Conservation (phyloP, 2,329 filamentous ascomycete species). For the Botrytis medusae region DNA sequence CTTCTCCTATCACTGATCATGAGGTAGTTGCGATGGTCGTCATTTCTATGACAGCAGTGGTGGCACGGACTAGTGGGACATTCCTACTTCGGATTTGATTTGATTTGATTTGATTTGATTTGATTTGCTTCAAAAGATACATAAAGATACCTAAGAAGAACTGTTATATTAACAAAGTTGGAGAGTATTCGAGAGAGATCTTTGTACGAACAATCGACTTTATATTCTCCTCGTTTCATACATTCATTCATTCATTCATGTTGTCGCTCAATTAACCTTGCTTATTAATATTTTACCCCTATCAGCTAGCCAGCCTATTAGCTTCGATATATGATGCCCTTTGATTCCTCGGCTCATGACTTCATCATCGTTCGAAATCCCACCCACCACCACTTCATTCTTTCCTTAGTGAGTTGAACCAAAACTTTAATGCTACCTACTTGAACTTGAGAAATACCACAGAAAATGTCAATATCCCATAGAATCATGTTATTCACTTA, state of each 20-base stretch:
- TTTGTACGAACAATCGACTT: too few species aligned
- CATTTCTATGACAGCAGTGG: not conserved
- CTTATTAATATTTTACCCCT: not conserved
- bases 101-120: not conserved
- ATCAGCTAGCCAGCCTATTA: not conserved
- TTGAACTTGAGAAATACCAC: not conserved
- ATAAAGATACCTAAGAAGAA: not conserved
- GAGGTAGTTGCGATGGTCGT: not conserved
- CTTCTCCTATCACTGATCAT: not conserved
- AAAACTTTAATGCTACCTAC: not conserved
- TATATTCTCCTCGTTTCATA: too few species aligned
- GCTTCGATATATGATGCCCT: not conserved
- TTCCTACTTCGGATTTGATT: too few species aligned
- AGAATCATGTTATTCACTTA: not conserved
- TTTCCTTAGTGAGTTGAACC: not conserved
- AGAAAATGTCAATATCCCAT: not conserved
- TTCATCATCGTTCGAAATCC: not conserved
- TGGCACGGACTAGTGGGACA: not conserved
- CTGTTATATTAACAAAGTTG: not conserved
- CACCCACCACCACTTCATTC: not conserved
- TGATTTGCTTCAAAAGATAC: not conserved
- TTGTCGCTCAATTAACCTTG: not conserved
- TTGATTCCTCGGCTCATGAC: conserved; percentile 5
- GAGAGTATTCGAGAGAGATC: not conserved
- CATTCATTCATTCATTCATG: too few species aligned